Base-by-base conservation (phyloP, 495 filamentous ascomycete species). In the Cercophora scortea region DNA sequence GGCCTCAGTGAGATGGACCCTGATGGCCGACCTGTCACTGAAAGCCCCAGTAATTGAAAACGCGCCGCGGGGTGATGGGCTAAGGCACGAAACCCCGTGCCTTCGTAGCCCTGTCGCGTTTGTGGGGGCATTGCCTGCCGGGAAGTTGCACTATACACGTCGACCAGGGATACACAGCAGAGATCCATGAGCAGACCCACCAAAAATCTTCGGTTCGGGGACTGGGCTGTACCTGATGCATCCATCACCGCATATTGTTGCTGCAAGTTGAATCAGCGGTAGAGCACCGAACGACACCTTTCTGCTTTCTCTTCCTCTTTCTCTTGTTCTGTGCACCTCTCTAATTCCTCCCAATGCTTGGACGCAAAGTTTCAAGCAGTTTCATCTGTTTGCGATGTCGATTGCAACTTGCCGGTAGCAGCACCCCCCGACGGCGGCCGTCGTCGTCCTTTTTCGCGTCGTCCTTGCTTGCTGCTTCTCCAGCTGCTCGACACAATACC, bases 351-450 rank as follows among this genome's bases (percentile, higher is more conserved):
- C 15, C 36, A 12, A 79, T 80, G 77, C 69, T 79, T 58, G 47
- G 66, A 46, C 61, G 66, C 50, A 62, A 61, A 46, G 54, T 63
- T 13, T 47, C 62, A 12, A 50, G 66, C 50, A 54, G 68, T 61
- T 69, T 71, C 51, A 66, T 79, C 62, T 80, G 77, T 68, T 58
- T 77, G 42, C 59, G 68, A 66, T 80, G 77, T 61, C 75, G 64
- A 39, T 52, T 70, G 43, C 67, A 61, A 58, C 61, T 72, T 3
- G 41, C n/a, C 34, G 16, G 13, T 6, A 34, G 11, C 32, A 18
- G 15, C 25, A 13, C 6, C 10, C 8, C 15, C 9, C 49, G 38
- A 12, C 7, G 5, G 10, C 17, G 38, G 13, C 36, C 36, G 13
- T 10, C 40, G 7, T 32, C 25, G 7, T 6, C 10, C 13, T 18